Conservation (phyloP, 768 basidiomycete genomes). For the Boletus sp. region DNA sequence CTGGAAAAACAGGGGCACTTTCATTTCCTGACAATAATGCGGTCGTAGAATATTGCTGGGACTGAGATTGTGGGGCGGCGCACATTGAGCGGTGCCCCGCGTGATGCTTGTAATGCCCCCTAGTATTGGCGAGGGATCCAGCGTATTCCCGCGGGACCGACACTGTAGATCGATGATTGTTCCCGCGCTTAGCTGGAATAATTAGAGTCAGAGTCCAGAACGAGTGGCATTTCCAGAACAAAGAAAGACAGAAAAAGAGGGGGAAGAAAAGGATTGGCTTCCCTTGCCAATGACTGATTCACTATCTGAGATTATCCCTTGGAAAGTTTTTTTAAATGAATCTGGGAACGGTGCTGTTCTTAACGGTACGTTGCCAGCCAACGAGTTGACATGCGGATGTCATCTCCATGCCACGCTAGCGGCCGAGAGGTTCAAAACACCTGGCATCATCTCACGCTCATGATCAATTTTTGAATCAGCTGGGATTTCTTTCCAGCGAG, state of each 20-base stretch:
- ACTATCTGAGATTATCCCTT: neutral
- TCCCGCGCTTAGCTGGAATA: neutral
- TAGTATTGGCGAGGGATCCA: no score
- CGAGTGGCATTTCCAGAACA: neutral
- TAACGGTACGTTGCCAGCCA: constrained; percentile 1
- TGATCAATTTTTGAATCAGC: neutral
- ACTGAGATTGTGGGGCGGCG: neutral
- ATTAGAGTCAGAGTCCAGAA: neutral
- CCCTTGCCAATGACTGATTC: neutral
- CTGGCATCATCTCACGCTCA: constrained; percentile 4
- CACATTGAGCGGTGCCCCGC: constrained; percentile 4
- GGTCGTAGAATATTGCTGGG: constrained; percentile 1
- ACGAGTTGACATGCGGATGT: neutral
- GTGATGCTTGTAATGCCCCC: neutral
- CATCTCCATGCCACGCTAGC: constrained; percentile 2
- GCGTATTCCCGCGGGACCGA: constrained; percentile 4
- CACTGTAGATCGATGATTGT: neutral
- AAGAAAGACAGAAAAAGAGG: neutral
- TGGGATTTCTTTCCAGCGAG: neutral
- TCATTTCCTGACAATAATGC: constrained; percentile 1
- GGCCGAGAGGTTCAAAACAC: neutral
- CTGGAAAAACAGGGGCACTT: neutral
- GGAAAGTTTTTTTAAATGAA: constrained; percentile 1
- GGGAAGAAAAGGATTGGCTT: neutral
- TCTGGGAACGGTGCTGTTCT: constrained; percentile 2